These are phyloP conservation scores for Coriaria nepalensis DNA, from an alignment of 306 rosid genomes.

Conservation along the genomic window DNA sequence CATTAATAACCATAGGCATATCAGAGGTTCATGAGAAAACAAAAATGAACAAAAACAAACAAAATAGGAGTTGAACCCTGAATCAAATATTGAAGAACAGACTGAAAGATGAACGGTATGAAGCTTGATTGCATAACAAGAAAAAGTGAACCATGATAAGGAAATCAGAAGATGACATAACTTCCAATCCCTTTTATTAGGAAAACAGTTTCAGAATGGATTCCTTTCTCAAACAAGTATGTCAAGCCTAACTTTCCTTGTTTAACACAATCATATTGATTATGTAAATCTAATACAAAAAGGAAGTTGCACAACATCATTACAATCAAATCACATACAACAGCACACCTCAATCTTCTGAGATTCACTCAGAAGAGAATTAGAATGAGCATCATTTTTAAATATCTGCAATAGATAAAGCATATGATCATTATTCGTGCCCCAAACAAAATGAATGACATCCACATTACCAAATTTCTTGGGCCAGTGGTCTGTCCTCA, in stretches of 20 bases:
- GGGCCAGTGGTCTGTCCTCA: slow-evolving; percentile 19
- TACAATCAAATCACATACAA: slow-evolving; percentile 1
- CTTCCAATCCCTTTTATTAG: no score
- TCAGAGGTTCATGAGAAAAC: not conserved
- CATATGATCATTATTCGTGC: slow-evolving; percentile 18
- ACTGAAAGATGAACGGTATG: no score
- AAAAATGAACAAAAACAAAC: not conserved
- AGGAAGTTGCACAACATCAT: not conserved
- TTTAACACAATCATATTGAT: no score
- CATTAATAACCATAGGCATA: slow-evolving; percentile 5
- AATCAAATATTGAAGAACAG: no score
- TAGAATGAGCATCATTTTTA: slow-evolving; percentile 34
- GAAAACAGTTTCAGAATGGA: no score
- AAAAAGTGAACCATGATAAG: no score
- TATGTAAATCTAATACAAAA: not conserved
- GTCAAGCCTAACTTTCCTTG: no score
- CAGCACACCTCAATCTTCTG: slow-evolving; percentile 42
- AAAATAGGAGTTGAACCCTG: no score
- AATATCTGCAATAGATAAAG: slow-evolving; percentile 32
- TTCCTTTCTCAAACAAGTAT: no score
- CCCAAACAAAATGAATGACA: slow-evolving; percentile 10
- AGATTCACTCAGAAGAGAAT: slow-evolving; percentile 29
- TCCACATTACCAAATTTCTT: not conserved
- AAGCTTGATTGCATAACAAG: no score
- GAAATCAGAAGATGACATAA: no score